Evolutionary conservation across 257 asterid genomes (phyloP).

Genomic region (Echites panduratus): DNA sequence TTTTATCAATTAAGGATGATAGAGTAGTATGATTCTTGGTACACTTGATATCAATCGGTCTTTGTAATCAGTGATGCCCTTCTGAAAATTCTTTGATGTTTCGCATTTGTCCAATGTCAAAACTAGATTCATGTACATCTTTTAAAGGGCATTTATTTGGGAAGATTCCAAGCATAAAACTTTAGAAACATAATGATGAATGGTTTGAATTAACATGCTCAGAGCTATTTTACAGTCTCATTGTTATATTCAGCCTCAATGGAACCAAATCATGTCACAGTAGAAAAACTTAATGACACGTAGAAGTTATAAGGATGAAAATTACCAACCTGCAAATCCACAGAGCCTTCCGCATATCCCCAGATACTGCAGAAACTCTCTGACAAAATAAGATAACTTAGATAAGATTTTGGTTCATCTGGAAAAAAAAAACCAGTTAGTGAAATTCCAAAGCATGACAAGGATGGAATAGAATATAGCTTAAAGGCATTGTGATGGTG

Average conservation of each 20-base stretch:
- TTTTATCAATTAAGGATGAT: neutral
- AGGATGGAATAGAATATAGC: no score
- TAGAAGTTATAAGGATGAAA: conserved; percentile 9
- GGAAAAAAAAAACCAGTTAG: neutral
- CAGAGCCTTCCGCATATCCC: conserved; percentile 95
- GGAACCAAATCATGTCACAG: neutral
- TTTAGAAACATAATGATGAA: neutral
- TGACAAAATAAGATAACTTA: conserved; percentile 23
- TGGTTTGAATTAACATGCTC: neutral
- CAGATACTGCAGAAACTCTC: conserved; percentile 95
- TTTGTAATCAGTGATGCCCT: no score
- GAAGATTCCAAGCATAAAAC: neutral
- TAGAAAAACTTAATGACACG: neutral
- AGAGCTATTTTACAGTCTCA: neutral
- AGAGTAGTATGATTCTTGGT: neutral
- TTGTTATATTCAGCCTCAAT: neutral
- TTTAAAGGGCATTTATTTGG: neutral
- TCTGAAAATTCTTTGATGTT: no score
- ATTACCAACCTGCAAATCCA: conserved; percentile 85
- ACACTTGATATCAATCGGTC: neutral
- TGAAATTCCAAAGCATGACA: neutral
- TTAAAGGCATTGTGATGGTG: neutral
- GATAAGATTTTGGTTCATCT: neutral
- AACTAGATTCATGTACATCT: neutral
- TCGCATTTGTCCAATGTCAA: neutral